These are phyloP conservation scores for Phytopythium chamaehyphon DNA, from an alignment of 352 stramenopile genomes.

Conservation along the genomic window DNA sequence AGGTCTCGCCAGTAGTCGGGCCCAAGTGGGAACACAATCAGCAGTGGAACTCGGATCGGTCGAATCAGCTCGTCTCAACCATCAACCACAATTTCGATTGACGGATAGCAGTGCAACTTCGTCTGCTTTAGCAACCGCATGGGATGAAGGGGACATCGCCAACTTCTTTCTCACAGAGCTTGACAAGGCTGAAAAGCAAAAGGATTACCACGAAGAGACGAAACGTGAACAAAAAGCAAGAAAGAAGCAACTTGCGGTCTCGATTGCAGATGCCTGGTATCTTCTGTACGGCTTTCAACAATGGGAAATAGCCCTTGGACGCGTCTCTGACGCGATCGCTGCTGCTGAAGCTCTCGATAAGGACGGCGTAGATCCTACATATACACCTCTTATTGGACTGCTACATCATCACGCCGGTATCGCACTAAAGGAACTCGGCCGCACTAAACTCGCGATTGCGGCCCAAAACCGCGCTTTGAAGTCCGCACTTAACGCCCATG, in stretches of 20 bases:
- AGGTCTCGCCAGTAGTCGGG: neutral
- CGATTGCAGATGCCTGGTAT: constrained; percentile 41
- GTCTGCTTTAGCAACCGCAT: neutral
- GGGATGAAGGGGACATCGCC: constrained; percentile 35
- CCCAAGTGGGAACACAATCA: neutral
- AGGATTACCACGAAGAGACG: constrained; percentile 13
- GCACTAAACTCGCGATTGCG: constrained; percentile 20
- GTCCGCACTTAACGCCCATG: constrained; percentile 29
- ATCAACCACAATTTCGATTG: neutral
- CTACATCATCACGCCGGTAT: constrained; percentile 68
- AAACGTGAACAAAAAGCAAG: constrained; percentile 3
- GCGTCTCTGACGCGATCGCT: constrained; percentile 37
- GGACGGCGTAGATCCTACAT: neutral
- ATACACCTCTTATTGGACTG: constrained; percentile 30
- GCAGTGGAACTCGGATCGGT: no score
- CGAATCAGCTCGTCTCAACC: no score
- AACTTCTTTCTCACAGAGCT: constrained; percentile 79
- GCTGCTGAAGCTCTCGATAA: constrained; percentile 12
- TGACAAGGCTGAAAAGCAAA: constrained; percentile 23
- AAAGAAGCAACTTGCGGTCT: constrained; percentile 21
- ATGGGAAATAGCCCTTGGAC: constrained; percentile 23
- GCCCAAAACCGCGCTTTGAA: constrained; percentile 49
- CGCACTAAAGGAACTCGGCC: constrained; percentile 54
- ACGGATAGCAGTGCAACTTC: neutral
- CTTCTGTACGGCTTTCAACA: constrained; percentile 45